Evolutionary conservation across 2,329 filamentous ascomycete genomes (phyloP).

Genomic region (Colletotrichum echinochloae): DNA sequence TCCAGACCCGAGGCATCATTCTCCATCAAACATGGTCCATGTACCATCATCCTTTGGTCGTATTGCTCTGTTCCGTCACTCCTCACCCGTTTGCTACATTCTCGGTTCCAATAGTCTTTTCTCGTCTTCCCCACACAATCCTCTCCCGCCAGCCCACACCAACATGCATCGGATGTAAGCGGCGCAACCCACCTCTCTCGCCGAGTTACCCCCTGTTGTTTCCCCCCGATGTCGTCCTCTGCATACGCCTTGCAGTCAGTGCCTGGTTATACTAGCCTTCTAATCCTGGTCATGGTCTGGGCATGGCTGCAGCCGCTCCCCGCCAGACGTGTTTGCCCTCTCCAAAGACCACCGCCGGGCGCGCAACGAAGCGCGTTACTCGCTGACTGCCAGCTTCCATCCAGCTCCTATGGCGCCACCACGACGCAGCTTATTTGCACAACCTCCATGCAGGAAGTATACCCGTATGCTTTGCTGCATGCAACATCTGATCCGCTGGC

Average conservation of each 20-base stretch:
- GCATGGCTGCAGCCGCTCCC: no score
- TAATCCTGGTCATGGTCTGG: no score
- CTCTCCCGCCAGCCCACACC: constrained; percentile 1
- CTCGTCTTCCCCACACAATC: constrained; percentile 4
- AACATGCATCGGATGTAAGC: constrained; percentile 1
- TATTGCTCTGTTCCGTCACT: neutral
- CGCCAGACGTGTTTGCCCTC: neutral
- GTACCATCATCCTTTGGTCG: neutral
- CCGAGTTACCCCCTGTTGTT: neutral
- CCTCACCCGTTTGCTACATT: neutral
- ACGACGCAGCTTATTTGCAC: constrained; percentile 18
- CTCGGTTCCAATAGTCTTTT: neutral
- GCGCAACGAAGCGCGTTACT: no score
- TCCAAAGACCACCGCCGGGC: no score
- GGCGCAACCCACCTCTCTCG: constrained; percentile 8
- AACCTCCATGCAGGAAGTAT: constrained; percentile 2
- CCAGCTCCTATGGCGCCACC: constrained; percentile 19
- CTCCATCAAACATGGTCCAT: neutral
- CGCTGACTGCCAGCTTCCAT: constrained; percentile 11
- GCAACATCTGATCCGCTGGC: neutral
- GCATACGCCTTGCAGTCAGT: constrained; percentile 23
- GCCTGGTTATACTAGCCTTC: constrained; percentile 2
- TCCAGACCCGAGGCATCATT: no score
- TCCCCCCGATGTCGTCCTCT: neutral
- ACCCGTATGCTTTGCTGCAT: constrained; percentile 7